Conservation (phyloP, 257 asterid genomes). For the Salvia rosmarinus region DNA sequence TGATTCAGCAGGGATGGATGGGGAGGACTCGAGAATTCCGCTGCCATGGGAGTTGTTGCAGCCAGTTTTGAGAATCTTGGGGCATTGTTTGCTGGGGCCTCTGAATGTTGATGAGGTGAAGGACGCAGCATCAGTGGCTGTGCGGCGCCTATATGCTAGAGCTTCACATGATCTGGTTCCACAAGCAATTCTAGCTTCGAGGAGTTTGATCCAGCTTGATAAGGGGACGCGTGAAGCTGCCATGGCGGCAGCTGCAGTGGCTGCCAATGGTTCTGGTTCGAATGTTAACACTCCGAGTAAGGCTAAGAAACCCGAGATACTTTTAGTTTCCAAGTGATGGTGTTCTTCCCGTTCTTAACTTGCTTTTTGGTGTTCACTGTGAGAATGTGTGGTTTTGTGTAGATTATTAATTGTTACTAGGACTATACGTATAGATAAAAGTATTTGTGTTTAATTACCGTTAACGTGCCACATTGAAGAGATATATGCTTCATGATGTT, state of each 20-base stretch:
- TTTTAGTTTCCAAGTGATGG: constrained; percentile 82
- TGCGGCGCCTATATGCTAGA: constrained; percentile 78
- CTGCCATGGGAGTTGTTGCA: constrained; percentile 93
- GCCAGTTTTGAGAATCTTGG: constrained; percentile 85
- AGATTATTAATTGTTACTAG: constrained; percentile 35
- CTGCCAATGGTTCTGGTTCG: constrained; percentile 56
- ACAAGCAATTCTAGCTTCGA: constrained; percentile 85
- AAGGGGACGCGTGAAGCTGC: constrained; percentile 72
- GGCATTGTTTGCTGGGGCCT: constrained; percentile 94
- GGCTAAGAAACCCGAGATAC: constrained; percentile 94
- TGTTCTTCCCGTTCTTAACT: constrained; percentile 34
- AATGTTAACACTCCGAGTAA: constrained; percentile 89
- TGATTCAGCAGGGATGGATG: constrained; percentile 26
- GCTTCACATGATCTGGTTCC: constrained; percentile 91
- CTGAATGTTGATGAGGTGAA: constrained; percentile 69
- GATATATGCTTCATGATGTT: constrained; percentile 31
- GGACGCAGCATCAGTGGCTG: constrained; percentile 80
- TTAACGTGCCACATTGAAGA: constrained; percentile 37
- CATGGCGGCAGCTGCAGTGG: constrained; percentile 45
- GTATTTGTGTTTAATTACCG: constrained; percentile 35
- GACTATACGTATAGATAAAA: constrained; percentile 28
- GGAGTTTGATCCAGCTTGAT: constrained; percentile 90
- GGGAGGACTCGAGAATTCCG: constrained; percentile 67
- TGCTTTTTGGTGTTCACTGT: constrained; percentile 30
- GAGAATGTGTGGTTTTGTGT: constrained; percentile 43